Conservation (phyloP, 1,284 basidiomycete genomes). For the Golubevia pallescens region DNA sequence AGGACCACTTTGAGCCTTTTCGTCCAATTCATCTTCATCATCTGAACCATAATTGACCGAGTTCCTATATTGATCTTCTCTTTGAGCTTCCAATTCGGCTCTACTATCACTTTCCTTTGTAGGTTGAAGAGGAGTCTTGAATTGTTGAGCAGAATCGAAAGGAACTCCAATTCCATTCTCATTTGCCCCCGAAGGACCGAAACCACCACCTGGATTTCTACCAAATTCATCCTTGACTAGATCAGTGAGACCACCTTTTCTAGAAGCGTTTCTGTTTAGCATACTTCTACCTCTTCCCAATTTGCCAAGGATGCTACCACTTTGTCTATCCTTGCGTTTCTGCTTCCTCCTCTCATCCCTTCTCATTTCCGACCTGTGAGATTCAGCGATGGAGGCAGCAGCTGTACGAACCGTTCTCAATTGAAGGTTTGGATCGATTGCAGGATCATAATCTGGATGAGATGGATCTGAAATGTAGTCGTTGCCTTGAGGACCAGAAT, state of each 20-base stretch:
- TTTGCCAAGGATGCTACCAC: slow-evolving; percentile 29
- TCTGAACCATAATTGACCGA: slow-evolving; percentile 3
- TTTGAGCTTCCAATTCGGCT: slow-evolving; percentile 10
- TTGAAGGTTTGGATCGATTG: slow-evolving; percentile 50
- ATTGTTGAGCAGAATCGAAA: slow-evolving; percentile 46
- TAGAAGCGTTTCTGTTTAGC: slow-evolving; percentile 3
- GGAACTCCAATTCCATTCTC: slow-evolving; percentile 26
- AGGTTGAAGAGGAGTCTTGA: slow-evolving; percentile 20
- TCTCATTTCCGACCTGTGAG: slow-evolving; percentile 45
- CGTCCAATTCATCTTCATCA: slow-evolving; percentile 4
- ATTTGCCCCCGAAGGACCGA: slow-evolving; percentile 12
- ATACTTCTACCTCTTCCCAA: slow-evolving; percentile 43
- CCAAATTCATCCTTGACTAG: slow-evolving; percentile 5
- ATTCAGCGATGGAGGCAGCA: slow-evolving; percentile 52
- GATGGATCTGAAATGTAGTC: slow-evolving; percentile 41
- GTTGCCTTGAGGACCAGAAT: slow-evolving; percentile 25
- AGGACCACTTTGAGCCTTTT: slow-evolving; percentile 10
- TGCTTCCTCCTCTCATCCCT: slow-evolving; percentile 35
- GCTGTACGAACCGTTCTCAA: slow-evolving; percentile 54
- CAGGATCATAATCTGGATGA: slow-evolving; percentile 52
- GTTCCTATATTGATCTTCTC: slow-evolving; percentile 5
- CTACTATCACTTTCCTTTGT: slow-evolving; percentile 15
- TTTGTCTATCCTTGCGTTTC: slow-evolving; percentile 14
- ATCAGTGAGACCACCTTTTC: slow-evolving; percentile 1
- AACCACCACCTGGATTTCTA: slow-evolving; percentile 10